phyloP scores from a whole-genome alignment of 768 basidiomycete genomes.

The Termitomyces sp. region DNA sequence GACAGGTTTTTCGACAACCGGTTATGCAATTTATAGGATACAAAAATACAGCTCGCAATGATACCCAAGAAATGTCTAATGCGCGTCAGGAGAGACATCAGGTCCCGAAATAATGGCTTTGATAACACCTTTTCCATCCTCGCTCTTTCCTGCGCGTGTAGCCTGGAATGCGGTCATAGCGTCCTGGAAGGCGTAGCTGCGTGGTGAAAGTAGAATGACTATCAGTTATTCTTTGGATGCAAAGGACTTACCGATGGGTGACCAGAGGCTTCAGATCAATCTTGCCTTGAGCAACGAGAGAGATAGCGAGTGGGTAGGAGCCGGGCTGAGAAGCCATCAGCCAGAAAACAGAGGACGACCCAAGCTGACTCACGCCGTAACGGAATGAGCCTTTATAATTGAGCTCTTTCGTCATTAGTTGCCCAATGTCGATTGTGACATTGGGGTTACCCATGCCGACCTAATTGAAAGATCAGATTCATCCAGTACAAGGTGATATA shows the following conservation, averaged over 20 bases:
- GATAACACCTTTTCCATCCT: slow-evolving; percentile 85
- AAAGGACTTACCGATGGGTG: slow-evolving; percentile 64
- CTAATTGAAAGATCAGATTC: slow-evolving; percentile 28
- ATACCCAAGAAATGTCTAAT: slow-evolving; percentile 9
- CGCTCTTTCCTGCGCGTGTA: slow-evolving; percentile 75
- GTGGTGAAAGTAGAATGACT: slow-evolving; percentile 4
- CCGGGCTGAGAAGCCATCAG: slow-evolving; percentile 52
- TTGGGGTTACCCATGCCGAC: slow-evolving; percentile 87
- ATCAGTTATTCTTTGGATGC: neutral
- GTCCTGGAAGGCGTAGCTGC: slow-evolving; percentile 71
- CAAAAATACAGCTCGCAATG: slow-evolving; percentile 9
- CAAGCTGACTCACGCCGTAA: slow-evolving; percentile 55
- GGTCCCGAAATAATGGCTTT: slow-evolving; percentile 89
- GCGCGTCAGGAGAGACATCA: slow-evolving; percentile 43
- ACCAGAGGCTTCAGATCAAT: slow-evolving; percentile 87
- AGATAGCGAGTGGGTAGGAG: slow-evolving; percentile 82
- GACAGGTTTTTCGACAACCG: neutral
- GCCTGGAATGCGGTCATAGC: slow-evolving; percentile 80
- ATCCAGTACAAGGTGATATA: neutral
- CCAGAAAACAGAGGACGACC: neutral
- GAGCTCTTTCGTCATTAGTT: slow-evolving; percentile 75
- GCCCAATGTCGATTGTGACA: slow-evolving; percentile 68
- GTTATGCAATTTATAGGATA: slow-evolving; percentile 7
- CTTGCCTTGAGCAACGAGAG: slow-evolving; percentile 76
- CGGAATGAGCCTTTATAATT: slow-evolving; percentile 90